Evolutionary conservation across 2,329 filamentous ascomycete species (phyloP).

Genomic region (Rugonectria rugulosa): DNA sequence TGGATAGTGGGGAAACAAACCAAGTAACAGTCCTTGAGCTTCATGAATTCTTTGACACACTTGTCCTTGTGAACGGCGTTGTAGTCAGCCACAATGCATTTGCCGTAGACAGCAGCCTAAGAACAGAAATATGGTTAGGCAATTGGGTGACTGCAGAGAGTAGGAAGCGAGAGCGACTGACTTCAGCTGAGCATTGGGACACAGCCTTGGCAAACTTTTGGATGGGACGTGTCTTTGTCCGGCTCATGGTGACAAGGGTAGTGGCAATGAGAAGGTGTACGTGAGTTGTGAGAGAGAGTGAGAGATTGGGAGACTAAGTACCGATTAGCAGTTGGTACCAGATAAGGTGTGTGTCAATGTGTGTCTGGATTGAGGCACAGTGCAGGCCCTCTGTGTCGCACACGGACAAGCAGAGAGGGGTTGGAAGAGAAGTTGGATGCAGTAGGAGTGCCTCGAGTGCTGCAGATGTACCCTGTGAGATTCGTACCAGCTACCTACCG

Average conservation of each 20-base stretch:
- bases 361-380: background rate
- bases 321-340: too few species aligned
- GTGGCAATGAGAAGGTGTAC: background rate
- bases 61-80: conserved; percentile 91
- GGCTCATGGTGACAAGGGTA: conserved; percentile 31
- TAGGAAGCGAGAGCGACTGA: conserved; percentile 36
- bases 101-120: conserved; percentile 85
- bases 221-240: conserved; percentile 53
- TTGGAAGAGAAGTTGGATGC: too few species aligned
- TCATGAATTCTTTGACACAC: conserved; percentile 85
- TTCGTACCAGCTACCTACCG: too few species aligned
- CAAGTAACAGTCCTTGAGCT: conserved; percentile 85
- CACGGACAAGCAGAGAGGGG: background rate
- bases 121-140: background rate
- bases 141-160: background rate
- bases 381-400: conserved; percentile 1
- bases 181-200: conserved; percentile 64
- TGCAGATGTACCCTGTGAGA: too few species aligned
- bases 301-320: too few species aligned
- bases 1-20: conserved; percentile 57
- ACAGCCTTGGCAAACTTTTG: conserved; percentile 63
- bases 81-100: conserved; percentile 90
- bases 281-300: background rate
- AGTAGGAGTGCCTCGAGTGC: too few species aligned
- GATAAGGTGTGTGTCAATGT: too few species aligned